phyloP scores from a whole-genome alignment of 1,284 basidiomycete genomes.

The Microbotryomycetes sp. region DNA sequence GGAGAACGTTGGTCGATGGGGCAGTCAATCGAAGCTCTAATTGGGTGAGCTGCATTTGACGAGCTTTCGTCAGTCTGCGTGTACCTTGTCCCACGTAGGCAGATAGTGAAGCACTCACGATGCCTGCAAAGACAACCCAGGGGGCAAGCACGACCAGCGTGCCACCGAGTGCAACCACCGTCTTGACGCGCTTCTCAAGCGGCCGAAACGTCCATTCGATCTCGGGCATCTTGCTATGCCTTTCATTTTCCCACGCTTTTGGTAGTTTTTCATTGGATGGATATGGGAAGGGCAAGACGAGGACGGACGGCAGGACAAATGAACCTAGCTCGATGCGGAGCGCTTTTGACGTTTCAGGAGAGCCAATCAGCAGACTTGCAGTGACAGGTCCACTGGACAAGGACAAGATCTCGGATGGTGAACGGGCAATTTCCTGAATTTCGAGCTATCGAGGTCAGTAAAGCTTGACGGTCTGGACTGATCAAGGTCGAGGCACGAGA shows the following conservation, averaged over 20 bases:
- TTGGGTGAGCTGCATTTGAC: not conserved
- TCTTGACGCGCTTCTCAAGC: slow-evolving; percentile 11
- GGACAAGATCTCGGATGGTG: slow-evolving; percentile 14
- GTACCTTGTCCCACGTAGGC: too few relatives aligned
- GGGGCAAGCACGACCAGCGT: slow-evolving; percentile 16
- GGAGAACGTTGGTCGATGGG: not conserved
- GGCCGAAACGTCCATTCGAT: slow-evolving; percentile 19
- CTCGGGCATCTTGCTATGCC: slow-evolving; percentile 7
- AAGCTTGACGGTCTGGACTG: too few relatives aligned
- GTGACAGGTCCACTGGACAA: slow-evolving; percentile 15
- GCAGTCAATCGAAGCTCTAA: slow-evolving; percentile 3
- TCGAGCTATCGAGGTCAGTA: not conserved
- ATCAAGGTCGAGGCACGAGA: too few relatives aligned
- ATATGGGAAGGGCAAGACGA: slow-evolving; percentile 19
- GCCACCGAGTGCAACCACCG: slow-evolving; percentile 8
- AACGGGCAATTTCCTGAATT: slow-evolving; percentile 21
- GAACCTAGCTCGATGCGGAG: slow-evolving; percentile 23
- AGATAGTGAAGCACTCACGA: too few relatives aligned
- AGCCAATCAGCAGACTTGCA: slow-evolving; percentile 25
- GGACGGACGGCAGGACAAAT: slow-evolving; percentile 12
- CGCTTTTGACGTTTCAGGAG: not conserved
- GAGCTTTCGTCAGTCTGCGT: too few relatives aligned
- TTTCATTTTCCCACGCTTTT: slow-evolving; percentile 19
- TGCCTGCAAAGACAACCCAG: slow-evolving; percentile 14
- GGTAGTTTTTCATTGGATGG: slow-evolving; percentile 16